Base-by-base conservation (phyloP, 768 basidiomycete genomes). In the Panaeolus papilionaceus region DNA sequence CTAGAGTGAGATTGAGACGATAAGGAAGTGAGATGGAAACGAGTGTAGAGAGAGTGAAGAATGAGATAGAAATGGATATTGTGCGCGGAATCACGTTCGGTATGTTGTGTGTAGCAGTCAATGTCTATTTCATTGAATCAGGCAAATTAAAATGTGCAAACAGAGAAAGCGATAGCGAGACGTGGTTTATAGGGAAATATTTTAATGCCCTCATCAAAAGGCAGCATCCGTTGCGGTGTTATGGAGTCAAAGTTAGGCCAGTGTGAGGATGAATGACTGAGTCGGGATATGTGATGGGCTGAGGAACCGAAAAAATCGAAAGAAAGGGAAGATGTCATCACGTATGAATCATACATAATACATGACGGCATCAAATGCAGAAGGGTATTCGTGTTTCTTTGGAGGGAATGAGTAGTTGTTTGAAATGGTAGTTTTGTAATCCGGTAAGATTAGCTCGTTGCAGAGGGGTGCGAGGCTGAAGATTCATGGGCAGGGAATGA, bases 121-220 rank as follows among this genome's bases (percentile, higher is more conserved):
- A 58, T 58, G 54, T 58, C 54, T 33, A 58, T 58, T 58, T 58
- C 54, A 58, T 58, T 58, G 33, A 28, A 28, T 58, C 33, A 28
- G 28, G 33, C 4, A 16, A n/a, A 16, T 58, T 58, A 14, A 58
- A 58, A 14, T 28, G 26, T 37, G 54, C 28, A 58, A 58, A 28
- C 9, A 10, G 54, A 28, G 54, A 58, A 58, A 49, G n/a, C 47
- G 54, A 12, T 16, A 58, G 33, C 37, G 54, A 58, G 54, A 28
- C 14, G 54, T 4, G 54, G 33, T 26, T 49, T 20, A 49, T 20
- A 20, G 47, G 16, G 23, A 8, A 28, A 58, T 58, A 58, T 58
- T 58, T 58, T 58, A 58, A 58, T 33, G 54, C 54, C 11, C 54
- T 58, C 33, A 58, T 58, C 54, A 58, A 28, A 58, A 33, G 54